phyloP scores from a whole-genome alignment of 2,329 filamentous ascomycete genomes.

The Nannizzia gypsea region DNA sequence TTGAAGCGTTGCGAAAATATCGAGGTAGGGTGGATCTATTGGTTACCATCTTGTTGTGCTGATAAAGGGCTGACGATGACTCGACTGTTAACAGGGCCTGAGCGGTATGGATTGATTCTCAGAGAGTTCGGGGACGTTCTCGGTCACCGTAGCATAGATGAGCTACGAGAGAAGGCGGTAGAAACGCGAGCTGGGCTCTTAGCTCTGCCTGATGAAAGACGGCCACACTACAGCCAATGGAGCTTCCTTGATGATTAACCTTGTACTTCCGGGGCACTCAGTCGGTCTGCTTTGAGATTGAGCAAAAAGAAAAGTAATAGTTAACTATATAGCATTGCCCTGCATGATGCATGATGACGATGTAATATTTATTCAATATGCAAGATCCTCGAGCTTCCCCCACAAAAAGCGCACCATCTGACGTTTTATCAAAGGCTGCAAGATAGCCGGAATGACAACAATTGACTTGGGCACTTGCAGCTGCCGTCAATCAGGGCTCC shows the following conservation, averaged over 20 bases:
- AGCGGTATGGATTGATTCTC: conserved; percentile 6
- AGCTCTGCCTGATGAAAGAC: conserved; percentile 4
- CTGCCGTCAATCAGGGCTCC: neutral
- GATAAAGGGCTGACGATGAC: neutral
- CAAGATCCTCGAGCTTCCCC: neutral
- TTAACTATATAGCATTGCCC: neutral
- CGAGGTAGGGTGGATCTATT: neutral
- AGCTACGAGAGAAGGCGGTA: neutral
- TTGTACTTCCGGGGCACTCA: neutral
- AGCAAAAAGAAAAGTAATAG: neutral
- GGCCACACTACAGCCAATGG: conserved; percentile 1
- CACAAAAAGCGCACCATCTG: neutral
- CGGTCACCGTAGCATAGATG: conserved; percentile 5
- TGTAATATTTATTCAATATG: neutral
- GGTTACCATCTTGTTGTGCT: neutral
- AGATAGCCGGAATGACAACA: neutral
- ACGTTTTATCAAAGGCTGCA: neutral
- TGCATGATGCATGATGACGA: neutral
- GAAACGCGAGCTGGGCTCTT: conserved; percentile 7
- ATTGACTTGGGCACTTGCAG: neutral
- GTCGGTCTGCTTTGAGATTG: neutral
- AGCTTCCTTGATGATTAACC: conserved; percentile 6
- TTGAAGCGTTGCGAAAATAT: conserved; percentile 6
- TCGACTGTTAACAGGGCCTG: neutral
- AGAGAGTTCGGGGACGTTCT: conserved; percentile 1